Conservation (phyloP, 192 early-diverging fungal genomes). For the Funneliformis mosseae region DNA sequence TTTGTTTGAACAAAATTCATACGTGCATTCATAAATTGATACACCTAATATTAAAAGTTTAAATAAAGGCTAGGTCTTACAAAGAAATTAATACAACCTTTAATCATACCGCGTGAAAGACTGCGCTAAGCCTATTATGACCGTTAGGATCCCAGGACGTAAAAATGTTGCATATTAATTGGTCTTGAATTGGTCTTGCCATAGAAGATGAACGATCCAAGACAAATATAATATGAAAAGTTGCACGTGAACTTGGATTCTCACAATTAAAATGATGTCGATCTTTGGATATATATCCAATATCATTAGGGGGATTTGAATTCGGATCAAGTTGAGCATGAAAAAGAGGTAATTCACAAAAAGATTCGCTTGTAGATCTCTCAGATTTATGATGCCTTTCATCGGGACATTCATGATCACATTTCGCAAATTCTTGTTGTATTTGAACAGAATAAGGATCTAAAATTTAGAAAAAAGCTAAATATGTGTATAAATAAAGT, state of each 20-base stretch:
- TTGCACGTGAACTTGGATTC: neutral
- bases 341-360: conserved; percentile 18
- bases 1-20: neutral
- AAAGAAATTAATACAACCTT: neutral
- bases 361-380: neutral
- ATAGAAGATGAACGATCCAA: conserved; percentile 24
- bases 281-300: conserved; percentile 29
- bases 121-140: conserved; percentile 33
- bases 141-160: neutral
- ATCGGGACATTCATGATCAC: too few relatives aligned
- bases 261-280: conserved; percentile 33
- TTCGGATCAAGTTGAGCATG: neutral
- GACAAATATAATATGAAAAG: conserved; percentile 8
- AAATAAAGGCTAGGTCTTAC: neutral
- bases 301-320: neutral
- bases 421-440: too few relatives aligned
- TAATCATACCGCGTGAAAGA: conserved; percentile 10
- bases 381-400: neutral
- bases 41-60: neutral
- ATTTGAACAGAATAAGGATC: conserved; percentile 14
- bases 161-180: too few relatives aligned
- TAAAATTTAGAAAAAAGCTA: neutral
- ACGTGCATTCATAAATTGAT: conserved; percentile 27
- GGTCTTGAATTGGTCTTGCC: neutral
- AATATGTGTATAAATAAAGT: neutral